These are phyloP conservation scores for Fusarium odoratissimum DNA, from an alignment of 2,329 filamentous ascomycete genomes.

Conservation along the genomic window DNA sequence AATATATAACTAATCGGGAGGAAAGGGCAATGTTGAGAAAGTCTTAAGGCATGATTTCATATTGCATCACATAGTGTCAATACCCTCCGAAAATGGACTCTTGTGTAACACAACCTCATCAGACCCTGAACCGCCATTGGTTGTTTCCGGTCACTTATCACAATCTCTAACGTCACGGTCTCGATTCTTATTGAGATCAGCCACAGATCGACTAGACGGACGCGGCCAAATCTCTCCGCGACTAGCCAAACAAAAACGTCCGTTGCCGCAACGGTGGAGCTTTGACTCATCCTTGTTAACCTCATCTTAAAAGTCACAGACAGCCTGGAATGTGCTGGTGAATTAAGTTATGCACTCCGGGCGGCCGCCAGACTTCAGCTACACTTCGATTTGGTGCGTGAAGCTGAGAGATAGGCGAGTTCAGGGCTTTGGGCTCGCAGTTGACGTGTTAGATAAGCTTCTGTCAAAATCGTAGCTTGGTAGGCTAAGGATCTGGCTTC, in stretches of 20 bases:
- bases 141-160: neutral
- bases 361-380: neutral
- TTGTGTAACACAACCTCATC: neutral
- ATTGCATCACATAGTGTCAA: neutral
- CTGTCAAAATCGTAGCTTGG: neutral
- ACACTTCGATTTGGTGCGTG: neutral
- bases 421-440: neutral
- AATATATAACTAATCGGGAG: too few relatives aligned
- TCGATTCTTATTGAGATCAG: neutral
- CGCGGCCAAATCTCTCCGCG: neutral
- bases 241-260: neutral
- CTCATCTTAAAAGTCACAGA: neutral
- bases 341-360: neutral
- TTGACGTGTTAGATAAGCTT: slow-evolving; percentile 11
- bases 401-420: neutral
- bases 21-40: accelerated
- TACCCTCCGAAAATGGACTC: neutral
- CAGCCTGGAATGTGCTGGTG: neutral
- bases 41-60: too few relatives aligned
- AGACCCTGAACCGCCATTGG: neutral
- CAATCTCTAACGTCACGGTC: neutral
- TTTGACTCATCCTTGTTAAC: neutral
- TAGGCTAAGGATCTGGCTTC: neutral
- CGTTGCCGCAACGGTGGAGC: neutral
- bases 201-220: neutral